Percentiles rank a stretch among this genome's conserved stretches.
phyloP scores from a whole-genome alignment of 306 rosid genomes.

The Dryas drummondii region DNA sequence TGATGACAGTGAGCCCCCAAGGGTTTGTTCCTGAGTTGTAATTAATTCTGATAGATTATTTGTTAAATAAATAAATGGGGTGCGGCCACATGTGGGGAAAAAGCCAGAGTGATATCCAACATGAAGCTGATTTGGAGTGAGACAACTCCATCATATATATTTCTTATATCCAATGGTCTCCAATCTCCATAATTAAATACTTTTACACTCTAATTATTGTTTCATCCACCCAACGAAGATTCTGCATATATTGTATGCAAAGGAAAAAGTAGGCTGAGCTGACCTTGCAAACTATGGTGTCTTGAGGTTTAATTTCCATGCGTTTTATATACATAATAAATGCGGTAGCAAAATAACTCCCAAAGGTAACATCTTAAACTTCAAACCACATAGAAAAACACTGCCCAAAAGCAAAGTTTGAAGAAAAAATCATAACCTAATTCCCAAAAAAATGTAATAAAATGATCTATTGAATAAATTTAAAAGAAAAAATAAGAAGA shows the following conservation, averaged over 20 bases:
- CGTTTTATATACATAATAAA: not conserved
- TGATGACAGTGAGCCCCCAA: not conserved
- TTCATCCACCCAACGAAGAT: conserved; percentile 26
- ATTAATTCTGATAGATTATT: no score
- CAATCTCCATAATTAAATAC: conserved; percentile 29
- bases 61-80: not conserved
- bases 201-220: conserved; percentile 17
- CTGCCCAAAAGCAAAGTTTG: no score
- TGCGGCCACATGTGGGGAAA: conserved; percentile 49
- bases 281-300: conserved; percentile 9
- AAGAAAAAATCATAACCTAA: no score
- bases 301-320: not conserved
- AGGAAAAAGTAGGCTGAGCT: not conserved
- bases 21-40: no score
- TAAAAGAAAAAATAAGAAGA: no score
- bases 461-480: no score
- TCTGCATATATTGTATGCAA: not conserved
- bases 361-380: no score
- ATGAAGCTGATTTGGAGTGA: conserved; percentile 29
- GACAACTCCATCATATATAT: conserved; percentile 18
- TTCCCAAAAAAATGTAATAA: no score
- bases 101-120: conserved; percentile 30
- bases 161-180: not conserved
- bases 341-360: no score
- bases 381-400: no score